Percentiles rank a stretch among this genome's conserved stretches.
These are phyloP conservation scores for Xerocomellus amylosporus DNA, from an alignment of 768 basidiomycete genomes.

Conservation along the genomic window DNA sequence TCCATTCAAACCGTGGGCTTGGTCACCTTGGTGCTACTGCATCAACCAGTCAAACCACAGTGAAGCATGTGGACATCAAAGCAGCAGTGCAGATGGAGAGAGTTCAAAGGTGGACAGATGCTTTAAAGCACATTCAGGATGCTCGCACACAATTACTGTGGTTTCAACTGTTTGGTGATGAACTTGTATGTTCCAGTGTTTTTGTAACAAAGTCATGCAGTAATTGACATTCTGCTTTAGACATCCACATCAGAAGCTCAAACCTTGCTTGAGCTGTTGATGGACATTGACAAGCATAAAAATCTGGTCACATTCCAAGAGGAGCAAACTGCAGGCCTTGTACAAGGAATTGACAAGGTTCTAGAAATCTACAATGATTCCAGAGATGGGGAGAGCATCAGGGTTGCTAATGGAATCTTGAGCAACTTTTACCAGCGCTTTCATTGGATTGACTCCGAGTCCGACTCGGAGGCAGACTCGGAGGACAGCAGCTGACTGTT, in stretches of 20 bases:
- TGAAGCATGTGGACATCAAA: not conserved
- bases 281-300: conserved; percentile 22
- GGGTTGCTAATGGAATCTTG: conserved; percentile 14
- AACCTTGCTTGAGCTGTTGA: conserved; percentile 18
- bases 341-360: conserved; percentile 2
- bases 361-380: not conserved
- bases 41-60: not conserved
- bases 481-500: too few species aligned
- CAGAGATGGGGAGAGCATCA: conserved; percentile 7
- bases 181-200: conserved; percentile 10
- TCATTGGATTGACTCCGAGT: too few species aligned
- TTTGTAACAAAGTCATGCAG: fast-evolving
- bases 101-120: conserved; percentile 16
- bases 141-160: not conserved
- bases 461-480: too few species aligned
- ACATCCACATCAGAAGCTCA: not conserved
- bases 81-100: not conserved
- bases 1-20: not conserved
- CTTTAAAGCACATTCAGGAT: not conserved
- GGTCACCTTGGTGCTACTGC: not conserved
- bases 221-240: conserved; percentile 8
- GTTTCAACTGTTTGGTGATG: conserved; percentile 19
- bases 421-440: conserved; percentile 26
- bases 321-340: conserved; percentile 8
- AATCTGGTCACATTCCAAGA: conserved; percentile 20